These are phyloP conservation scores for Cytidiella melzeri DNA, from an alignment of 768 basidiomycete genomes.

Conservation along the genomic window DNA sequence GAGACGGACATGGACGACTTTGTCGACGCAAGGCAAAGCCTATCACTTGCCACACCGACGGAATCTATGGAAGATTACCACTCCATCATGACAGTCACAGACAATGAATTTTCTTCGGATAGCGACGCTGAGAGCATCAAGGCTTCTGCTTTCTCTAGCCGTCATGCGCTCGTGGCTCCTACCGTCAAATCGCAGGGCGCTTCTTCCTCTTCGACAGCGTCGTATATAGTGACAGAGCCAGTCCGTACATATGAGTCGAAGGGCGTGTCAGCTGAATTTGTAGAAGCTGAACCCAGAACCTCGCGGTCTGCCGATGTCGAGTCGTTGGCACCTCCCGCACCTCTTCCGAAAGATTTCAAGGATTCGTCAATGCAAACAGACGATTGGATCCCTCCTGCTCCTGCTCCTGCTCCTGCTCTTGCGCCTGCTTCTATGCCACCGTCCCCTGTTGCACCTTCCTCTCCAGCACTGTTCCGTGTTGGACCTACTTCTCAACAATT, in stretches of 20 bases:
- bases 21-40: slow-evolving; percentile 67
- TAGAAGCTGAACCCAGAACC: slow-evolving; percentile 19
- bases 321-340: slow-evolving; percentile 13
- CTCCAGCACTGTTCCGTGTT: slow-evolving; percentile 47
- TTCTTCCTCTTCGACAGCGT: slow-evolving; percentile 22
- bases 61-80: slow-evolving; percentile 72
- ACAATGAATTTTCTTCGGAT: slow-evolving; percentile 53
- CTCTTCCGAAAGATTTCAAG: slow-evolving; percentile 57
- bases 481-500: slow-evolving; percentile 62
- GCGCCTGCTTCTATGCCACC: slow-evolving; percentile 25
- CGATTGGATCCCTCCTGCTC: slow-evolving; percentile 44
- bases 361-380: slow-evolving; percentile 84
- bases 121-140: slow-evolving; percentile 72
- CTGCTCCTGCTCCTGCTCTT: slow-evolving; percentile 24
- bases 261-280: slow-evolving; percentile 29
- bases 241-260: slow-evolving; percentile 48
- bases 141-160: slow-evolving; percentile 41
- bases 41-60: slow-evolving; percentile 56
- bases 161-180: slow-evolving; percentile 10
- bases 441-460: slow-evolving; percentile 22
- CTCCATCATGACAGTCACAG: slow-evolving; percentile 63
- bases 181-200: neutral
- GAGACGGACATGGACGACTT: slow-evolving; percentile 71
- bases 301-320: no score
- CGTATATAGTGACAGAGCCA: slow-evolving; percentile 10